A percentile compares a stretch with the other conserved stretches of the same genome.
These are phyloP conservation scores for Neurospora hispaniola DNA, from an alignment of 495 filamentous ascomycete species.

Conservation along the genomic window DNA sequence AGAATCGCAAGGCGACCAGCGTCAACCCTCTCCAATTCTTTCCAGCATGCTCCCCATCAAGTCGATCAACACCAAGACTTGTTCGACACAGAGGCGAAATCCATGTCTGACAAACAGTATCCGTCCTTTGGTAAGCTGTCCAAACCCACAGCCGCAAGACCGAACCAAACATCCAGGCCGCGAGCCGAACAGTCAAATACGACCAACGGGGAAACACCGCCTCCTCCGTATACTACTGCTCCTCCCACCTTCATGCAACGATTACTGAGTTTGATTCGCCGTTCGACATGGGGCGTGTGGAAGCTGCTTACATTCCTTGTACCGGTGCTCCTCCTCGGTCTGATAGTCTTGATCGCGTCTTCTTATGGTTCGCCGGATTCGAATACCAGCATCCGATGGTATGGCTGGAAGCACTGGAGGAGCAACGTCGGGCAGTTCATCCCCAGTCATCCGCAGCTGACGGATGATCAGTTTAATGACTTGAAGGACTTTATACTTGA, in stretches of 20 bases:
- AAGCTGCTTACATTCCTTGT: background rate
- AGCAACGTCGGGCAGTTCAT: constrained; percentile 15
- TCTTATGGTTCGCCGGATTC: background rate
- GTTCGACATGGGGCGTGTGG: background rate
- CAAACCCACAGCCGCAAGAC: background rate
- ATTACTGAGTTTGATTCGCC: background rate
- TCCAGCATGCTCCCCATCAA: background rate
- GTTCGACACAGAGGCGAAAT: background rate
- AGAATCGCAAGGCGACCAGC: background rate
- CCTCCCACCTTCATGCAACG: background rate
- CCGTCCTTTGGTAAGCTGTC: background rate
- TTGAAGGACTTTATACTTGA: constrained; percentile 11
- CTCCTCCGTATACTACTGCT: background rate
- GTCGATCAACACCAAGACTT: background rate
- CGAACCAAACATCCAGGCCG: background rate
- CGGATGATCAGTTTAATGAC: constrained; percentile 13
- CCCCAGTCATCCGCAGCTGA: constrained; percentile 7
- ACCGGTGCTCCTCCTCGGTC: background rate
- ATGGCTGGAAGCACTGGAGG: constrained; percentile 11
- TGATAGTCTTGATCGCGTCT: background rate
- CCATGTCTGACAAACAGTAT: background rate
- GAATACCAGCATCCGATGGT: constrained; percentile 6
- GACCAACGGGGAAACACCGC: background rate
- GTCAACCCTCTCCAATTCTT: background rate
- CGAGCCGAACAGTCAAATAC: background rate